A percentile compares a stretch with the other conserved stretches of the same genome.
phyloP scores from a whole-genome alignment of 2,329 filamentous ascomycete species.

The Cercospora janseana region DNA sequence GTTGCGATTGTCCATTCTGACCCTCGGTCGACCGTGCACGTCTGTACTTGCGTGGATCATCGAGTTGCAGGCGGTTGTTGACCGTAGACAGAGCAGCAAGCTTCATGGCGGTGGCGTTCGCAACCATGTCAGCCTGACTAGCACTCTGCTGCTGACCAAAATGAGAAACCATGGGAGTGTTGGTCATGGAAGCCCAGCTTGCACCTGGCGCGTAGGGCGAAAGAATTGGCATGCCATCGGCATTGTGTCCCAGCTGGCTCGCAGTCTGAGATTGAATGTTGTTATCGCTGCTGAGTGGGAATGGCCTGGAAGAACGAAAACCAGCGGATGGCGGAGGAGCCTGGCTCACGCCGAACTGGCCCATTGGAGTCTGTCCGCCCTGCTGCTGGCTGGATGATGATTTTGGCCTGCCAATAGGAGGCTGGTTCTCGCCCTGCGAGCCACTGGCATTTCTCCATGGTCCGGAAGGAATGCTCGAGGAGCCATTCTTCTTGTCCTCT shows the following conservation, averaged over 20 bases:
- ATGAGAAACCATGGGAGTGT: conserved; percentile 89
- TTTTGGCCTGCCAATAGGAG: conserved; percentile 66
- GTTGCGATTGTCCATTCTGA: conserved; percentile 51
- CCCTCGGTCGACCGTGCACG: conserved; percentile 70
- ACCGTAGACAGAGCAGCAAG: conserved; percentile 94
- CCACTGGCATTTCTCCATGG: conserved; percentile 67
- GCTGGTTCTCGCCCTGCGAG: conserved; percentile 47
- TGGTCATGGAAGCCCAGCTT: conserved; percentile 98
- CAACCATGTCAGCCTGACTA: conserved; percentile 93
- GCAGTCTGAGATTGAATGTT: conserved; percentile 78
- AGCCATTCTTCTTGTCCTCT: conserved; percentile 61
- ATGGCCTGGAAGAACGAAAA: conserved; percentile 75
- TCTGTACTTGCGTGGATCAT: conserved; percentile 95
- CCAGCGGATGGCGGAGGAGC: conserved; percentile 70
- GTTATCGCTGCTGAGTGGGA: conserved; percentile 62
- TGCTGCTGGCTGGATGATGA: conserved; percentile 70
- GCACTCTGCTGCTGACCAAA: conserved; percentile 62
- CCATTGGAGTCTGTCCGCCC: conserved; percentile 61
- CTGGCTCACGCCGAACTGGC: conserved; percentile 75
- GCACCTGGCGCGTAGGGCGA: conserved; percentile 82
- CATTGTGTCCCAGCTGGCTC: conserved; percentile 17
- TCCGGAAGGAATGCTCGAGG: conserved; percentile 67
- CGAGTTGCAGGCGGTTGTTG: conserved; percentile 94
- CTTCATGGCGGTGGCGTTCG: conserved; percentile 98
- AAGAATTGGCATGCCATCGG: conserved; percentile 69